Base-by-base conservation (phyloP, 257 asterid species). In the Rubia yunnanensis region DNA sequence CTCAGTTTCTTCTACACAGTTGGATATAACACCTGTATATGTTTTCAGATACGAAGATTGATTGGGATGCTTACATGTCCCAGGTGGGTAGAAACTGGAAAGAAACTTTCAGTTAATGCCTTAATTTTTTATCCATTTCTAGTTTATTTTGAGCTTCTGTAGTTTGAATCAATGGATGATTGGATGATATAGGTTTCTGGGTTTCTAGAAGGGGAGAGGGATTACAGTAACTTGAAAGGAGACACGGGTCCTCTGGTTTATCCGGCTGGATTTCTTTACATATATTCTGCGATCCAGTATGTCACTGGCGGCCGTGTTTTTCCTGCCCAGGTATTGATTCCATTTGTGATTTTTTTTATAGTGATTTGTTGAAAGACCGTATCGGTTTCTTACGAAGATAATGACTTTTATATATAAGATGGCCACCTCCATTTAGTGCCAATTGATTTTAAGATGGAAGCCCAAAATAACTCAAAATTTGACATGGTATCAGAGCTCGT, bases 11-110 rank as follows among this genome's bases (percentile, higher is more conserved):
- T n/a, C n/a, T n/a, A n/a, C n/a, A n/a, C n/a, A n/a, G n/a, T n/a
- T n/a, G n/a, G n/a, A n/a, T n/a, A n/a, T n/a, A n/a, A 7, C 70
- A 67, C 57, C 13, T 57, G 9, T 10, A 0, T 9, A 41, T 17
- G 34, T 46, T 85, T 71, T 57, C 89, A 92, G 98, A 92, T 72
- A 92, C 98, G 18, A 92, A 92, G 88, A 92, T 92, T 62, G 98
- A 89, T 83, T 92, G 98, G 96, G 98, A 92, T 73, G 98, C 98
- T 23, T 89, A 92, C 73, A 92, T 92, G 98, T 92, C 96, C 35
- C 98, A 92, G 95, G 98, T 91, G 64, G 59, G 70, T 63, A 28
- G 24, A 31, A 41, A 32, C 15, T 91, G 64, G 59, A 68, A 39
- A 28, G 24, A 31, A 41, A 32, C 15, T 57, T 20, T 56, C 61